These are phyloP conservation scores for Phenoliferia sp. DNA, from an alignment of 1,284 basidiomycete species.

Conservation along the genomic window DNA sequence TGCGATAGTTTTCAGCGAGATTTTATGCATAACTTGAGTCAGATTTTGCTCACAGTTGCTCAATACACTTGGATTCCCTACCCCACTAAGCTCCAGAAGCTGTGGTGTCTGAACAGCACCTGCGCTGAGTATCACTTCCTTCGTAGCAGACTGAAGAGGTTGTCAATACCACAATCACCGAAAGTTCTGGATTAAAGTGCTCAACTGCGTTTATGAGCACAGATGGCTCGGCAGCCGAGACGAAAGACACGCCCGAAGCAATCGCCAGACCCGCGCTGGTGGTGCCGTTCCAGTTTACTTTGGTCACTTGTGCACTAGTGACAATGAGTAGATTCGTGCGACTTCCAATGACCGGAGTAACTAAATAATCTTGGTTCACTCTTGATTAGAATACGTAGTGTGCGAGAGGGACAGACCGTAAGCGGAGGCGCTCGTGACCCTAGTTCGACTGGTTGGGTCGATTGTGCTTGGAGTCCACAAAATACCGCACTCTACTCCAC, in stretches of 20 bases:
- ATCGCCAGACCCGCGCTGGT: conserved; percentile 56
- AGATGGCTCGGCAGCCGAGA: background rate
- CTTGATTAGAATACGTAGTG: conserved; percentile 43
- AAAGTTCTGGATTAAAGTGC: accelerated
- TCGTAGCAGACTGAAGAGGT: conserved; percentile 49
- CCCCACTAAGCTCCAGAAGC: conserved; percentile 64
- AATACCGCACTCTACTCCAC: conserved; percentile 29
- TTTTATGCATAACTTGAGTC: no score
- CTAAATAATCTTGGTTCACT: conserved; percentile 56
- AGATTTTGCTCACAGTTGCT: conserved; percentile 31
- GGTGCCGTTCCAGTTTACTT: conserved; percentile 44
- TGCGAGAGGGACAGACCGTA: conserved; percentile 24
- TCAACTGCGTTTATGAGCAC: background rate
- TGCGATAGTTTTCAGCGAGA: background rate
- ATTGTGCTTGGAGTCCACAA: conserved; percentile 13
- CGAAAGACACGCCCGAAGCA: conserved; percentile 38
- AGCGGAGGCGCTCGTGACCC: conserved; percentile 31
- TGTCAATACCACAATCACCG: conserved; percentile 42
- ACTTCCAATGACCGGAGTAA: conserved; percentile 47
- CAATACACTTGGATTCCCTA: conserved; percentile 60
- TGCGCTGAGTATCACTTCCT: conserved; percentile 58
- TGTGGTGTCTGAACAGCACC: conserved; percentile 48
- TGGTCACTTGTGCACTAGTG: conserved; percentile 55
- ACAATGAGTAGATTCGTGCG: conserved; percentile 60
- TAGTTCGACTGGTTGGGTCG: conserved; percentile 23